Conservation (phyloP, 164 flowering plant genomes). For the Vitis rotundifolia region DNA sequence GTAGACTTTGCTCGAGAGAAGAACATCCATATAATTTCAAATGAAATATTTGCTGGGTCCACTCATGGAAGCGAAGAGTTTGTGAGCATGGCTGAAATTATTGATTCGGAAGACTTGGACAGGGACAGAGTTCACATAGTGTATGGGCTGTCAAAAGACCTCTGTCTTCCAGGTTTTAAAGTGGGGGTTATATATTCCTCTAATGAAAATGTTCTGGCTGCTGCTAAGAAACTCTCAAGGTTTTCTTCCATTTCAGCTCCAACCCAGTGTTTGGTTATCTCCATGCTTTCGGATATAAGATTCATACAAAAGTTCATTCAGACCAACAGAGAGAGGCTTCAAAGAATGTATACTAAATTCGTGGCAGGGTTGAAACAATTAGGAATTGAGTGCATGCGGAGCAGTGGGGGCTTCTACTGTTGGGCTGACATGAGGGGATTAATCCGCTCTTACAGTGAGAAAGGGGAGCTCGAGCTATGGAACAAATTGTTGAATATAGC, state of each 20-base stretch:
- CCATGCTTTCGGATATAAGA: constrained; percentile 74
- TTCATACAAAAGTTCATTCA: constrained; percentile 47
- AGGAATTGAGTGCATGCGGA: constrained; percentile 64
- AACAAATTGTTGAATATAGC: constrained; percentile 73
- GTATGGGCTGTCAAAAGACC: constrained; percentile 76
- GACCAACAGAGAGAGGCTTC: constrained; percentile 50
- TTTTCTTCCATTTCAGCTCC: constrained; percentile 80
- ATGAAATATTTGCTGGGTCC: constrained; percentile 82
- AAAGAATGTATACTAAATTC: constrained; percentile 41
- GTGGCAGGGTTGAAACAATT: constrained; percentile 59
- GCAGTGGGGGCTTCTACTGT: constrained; percentile 81
- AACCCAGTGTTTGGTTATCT: constrained; percentile 61
- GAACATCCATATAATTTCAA: constrained; percentile 84
- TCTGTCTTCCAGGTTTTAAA: constrained; percentile 71
- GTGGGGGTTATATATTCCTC: constrained; percentile 72
- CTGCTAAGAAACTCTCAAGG: constrained; percentile 69
- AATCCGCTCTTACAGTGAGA: constrained; percentile 82
- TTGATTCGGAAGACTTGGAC: constrained; percentile 63
- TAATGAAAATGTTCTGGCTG: constrained; percentile 65
- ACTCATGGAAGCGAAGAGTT: constrained; percentile 67
- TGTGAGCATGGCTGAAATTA: constrained; percentile 84
- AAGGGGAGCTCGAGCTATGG: constrained; percentile 97
- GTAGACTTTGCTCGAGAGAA: constrained; percentile 90
- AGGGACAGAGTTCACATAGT: constrained; percentile 74
- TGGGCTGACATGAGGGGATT: constrained; percentile 95